Conservation (phyloP, 345 rosid genomes). For the Melaleuca alternifolia region DNA sequence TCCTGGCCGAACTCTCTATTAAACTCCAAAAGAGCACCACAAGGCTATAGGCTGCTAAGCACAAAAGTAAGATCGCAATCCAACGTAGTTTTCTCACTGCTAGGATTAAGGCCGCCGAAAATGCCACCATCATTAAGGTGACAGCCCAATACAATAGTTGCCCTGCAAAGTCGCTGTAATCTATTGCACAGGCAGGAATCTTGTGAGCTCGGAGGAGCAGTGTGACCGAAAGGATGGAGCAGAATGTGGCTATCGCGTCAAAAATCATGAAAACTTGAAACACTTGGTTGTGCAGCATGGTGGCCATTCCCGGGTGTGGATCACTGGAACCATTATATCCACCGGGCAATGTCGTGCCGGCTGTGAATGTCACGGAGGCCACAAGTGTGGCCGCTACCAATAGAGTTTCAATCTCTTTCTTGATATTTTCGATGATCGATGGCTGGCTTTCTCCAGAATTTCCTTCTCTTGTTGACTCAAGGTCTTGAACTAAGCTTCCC, state of each 20-base stretch:
- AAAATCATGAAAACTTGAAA: background rate
- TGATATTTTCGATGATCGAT: background rate
- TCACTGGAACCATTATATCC: background rate
- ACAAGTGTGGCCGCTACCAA: background rate
- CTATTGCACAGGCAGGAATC: too few species aligned
- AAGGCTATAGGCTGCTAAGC: too few species aligned
- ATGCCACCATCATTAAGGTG: background rate
- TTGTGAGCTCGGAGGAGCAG: background rate
- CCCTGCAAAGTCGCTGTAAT: rapidly evolving
- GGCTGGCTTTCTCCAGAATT: background rate
- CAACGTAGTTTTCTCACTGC: too few species aligned
- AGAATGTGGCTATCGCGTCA: background rate
- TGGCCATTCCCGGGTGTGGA: background rate
- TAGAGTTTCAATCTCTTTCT: background rate
- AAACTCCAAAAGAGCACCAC: too few species aligned
- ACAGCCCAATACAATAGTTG: rapidly evolving
- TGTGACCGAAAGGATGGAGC: background rate
- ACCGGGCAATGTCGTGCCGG: constrained; percentile 4
- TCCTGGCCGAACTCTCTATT: too few species aligned
- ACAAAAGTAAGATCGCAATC: too few species aligned
- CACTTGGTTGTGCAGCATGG: background rate
- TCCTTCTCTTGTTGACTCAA: too few species aligned
- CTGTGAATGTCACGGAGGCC: constrained; percentile 1
- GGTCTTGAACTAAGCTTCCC: too few species aligned
- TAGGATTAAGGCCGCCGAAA: too few species aligned